Evolutionary conservation across 23 red algal species (phyloP).

Genomic region (Gracilariopsis chorda): DNA sequence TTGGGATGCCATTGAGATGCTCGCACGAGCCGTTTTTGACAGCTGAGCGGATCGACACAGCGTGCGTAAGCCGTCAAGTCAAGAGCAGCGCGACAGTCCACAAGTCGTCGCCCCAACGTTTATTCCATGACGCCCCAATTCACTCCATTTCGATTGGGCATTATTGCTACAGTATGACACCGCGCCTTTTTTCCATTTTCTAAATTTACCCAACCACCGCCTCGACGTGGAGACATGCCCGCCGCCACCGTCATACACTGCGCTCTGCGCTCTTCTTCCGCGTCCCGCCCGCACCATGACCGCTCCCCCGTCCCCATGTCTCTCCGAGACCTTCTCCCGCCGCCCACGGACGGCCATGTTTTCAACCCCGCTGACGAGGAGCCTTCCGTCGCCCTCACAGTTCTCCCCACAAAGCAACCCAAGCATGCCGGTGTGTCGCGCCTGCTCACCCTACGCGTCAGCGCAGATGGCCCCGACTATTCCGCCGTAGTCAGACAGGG

Average conservation of each 20-base stretch:
- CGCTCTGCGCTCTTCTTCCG: neutral
- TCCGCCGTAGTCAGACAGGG: slow-evolving; percentile 52
- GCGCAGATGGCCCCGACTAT: slow-evolving; percentile 57
- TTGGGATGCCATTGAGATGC: slow-evolving; percentile 26
- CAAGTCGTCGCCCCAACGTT: slow-evolving; percentile 17
- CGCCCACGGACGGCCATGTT: slow-evolving; percentile 22
- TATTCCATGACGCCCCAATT: slow-evolving; percentile 9
- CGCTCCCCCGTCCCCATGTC: neutral
- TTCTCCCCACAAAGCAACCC: neutral
- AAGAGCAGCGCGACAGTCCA: slow-evolving; percentile 30
- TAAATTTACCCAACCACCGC: neutral
- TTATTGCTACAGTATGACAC: neutral
- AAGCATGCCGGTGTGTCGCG: slow-evolving; percentile 12
- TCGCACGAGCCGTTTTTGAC: slow-evolving; percentile 34
- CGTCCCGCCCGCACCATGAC: neutral
- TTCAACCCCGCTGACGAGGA: neutral
- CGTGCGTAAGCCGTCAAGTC: slow-evolving; percentile 11
- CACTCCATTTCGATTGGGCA: neutral
- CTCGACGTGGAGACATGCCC: neutral
- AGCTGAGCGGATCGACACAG: slow-evolving; percentile 27
- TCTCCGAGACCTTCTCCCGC: slow-evolving; percentile 24
- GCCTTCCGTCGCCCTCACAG: neutral
- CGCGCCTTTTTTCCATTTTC: slow-evolving; percentile 24
- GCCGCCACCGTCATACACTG: neutral
- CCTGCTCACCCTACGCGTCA: neutral